phyloP scores from a whole-genome alignment of 805 yeast species.

The Deakozyma indianensis region DNA sequence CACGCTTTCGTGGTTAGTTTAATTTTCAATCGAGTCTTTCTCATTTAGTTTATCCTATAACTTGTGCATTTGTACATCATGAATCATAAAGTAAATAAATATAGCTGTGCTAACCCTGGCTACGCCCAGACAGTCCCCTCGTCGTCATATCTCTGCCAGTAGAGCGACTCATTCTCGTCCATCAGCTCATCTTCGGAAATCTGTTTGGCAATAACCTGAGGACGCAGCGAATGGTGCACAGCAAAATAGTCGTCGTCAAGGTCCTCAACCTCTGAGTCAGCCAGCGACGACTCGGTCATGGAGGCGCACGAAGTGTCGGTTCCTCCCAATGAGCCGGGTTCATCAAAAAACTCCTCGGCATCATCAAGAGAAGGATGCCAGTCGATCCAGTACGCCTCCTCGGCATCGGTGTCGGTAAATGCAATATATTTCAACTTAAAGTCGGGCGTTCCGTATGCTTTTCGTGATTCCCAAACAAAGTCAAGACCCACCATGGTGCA shows the following conservation, averaged over 20 bases:
- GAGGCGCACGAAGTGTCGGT: background rate
- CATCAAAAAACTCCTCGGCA: constrained; percentile 10
- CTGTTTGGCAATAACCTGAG: background rate
- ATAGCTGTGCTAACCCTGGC: too few species aligned
- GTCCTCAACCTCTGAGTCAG: background rate
- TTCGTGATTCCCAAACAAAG: constrained; percentile 14
- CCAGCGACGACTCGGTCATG: background rate
- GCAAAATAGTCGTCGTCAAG: constrained; percentile 1
- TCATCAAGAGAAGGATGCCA: constrained; percentile 9
- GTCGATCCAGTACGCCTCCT: constrained; percentile 10
- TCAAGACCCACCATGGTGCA: constrained; percentile 5
- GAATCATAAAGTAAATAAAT: too few species aligned
- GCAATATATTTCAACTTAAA: constrained; percentile 10
- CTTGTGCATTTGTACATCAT: too few species aligned
- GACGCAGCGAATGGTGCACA: background rate
- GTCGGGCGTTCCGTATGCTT: constrained; percentile 5
- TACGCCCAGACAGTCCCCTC: too few species aligned
- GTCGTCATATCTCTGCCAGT: background rate
- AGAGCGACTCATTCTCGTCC: background rate
- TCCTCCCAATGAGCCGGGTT: background rate
- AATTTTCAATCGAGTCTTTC: background rate
- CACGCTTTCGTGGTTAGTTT: background rate
- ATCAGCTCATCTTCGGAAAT: background rate
- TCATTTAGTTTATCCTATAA: too few species aligned
- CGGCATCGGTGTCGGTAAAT: constrained; percentile 11